Evolutionary conservation across 495 filamentous ascomycete species (phyloP).

Genomic region (Xylaria intraflava): DNA sequence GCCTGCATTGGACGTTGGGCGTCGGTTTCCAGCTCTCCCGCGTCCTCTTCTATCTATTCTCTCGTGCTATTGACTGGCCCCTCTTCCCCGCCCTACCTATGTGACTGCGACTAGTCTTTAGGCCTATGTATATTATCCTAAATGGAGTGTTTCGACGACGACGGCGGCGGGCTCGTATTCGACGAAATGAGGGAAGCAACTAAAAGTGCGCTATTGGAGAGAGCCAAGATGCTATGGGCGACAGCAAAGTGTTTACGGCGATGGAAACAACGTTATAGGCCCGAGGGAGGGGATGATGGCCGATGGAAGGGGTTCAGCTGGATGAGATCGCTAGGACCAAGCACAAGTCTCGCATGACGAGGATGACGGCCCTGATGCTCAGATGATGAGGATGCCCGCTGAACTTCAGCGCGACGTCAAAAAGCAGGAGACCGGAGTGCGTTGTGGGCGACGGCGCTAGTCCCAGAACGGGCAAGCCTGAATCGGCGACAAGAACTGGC

Average conservation of each 20-base stretch:
- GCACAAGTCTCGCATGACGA: constrained; percentile 2
- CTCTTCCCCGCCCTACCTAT: not conserved
- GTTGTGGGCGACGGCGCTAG: constrained; percentile 5
- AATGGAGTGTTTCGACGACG: constrained; percentile 7
- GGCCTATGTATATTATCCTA: constrained; percentile 13
- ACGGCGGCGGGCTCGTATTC: constrained; percentile 1
- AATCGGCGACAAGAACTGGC: not conserved
- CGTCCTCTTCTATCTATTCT: constrained; percentile 10
- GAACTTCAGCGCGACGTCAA: constrained; percentile 11
- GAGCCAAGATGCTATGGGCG: not conserved
- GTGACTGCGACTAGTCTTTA: constrained; percentile 2
- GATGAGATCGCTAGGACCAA: not conserved
- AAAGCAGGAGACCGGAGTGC: constrained; percentile 11
- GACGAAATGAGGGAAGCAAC: constrained; percentile 1
- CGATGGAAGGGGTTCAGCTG: not conserved
- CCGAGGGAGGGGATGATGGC: not conserved
- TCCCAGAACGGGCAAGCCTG: not conserved
- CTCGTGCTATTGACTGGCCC: constrained; percentile 13
- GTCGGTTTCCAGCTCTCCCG: not conserved
- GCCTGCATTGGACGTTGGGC: constrained; percentile 29
- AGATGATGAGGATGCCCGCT: constrained; percentile 5
- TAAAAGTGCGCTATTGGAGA: constrained; percentile 1
- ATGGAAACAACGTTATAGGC: not conserved
- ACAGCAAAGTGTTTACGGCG: constrained; percentile 8
- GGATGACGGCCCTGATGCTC: constrained; percentile 2